Evolutionary conservation across 2,329 filamentous ascomycete species (phyloP).

Genomic region (Neoarthrinium moseri): DNA sequence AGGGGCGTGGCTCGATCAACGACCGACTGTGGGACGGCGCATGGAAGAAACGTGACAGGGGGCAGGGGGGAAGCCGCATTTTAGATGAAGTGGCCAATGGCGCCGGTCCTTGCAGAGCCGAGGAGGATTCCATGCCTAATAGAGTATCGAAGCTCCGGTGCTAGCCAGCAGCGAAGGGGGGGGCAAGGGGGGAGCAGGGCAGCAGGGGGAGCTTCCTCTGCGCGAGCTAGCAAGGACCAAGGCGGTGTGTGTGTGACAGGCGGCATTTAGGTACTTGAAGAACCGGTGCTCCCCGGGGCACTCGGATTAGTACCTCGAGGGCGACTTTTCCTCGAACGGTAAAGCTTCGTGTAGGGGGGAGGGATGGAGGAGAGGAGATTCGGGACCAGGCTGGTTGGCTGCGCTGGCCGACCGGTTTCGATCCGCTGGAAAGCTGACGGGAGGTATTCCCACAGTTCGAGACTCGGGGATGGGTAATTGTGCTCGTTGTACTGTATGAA

Average conservation of each 20-base stretch:
- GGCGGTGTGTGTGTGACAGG: slow-evolving; percentile 31
- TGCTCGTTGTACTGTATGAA: too few species aligned
- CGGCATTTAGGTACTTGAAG: slow-evolving; percentile 9
- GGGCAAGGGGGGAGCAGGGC: too few species aligned
- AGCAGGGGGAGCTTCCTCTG: slow-evolving; percentile 20
- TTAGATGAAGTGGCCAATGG: slow-evolving; percentile 55
- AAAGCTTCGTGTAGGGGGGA: not conserved
- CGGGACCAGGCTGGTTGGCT: too few species aligned
- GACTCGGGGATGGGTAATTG: too few species aligned
- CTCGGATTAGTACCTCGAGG: not conserved
- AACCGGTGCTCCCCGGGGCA: slow-evolving; percentile 2
- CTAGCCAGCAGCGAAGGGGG: slow-evolving; percentile 43
- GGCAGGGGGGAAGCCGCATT: slow-evolving; percentile 36
- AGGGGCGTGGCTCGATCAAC: slow-evolving; percentile 32
- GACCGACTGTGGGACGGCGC: slow-evolving; percentile 39
- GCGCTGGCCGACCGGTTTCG: too few species aligned
- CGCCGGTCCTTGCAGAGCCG: slow-evolving; percentile 31
- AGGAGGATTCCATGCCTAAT: slow-evolving; percentile 50
- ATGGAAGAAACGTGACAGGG: slow-evolving; percentile 53
- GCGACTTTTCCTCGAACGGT: not conserved
- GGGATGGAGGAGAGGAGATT: too few species aligned
- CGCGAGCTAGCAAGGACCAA: slow-evolving; percentile 22
- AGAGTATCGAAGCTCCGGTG: slow-evolving; percentile 43
- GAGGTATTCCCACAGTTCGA: too few species aligned
- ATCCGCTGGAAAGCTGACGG: too few species aligned